phyloP scores from a whole-genome alignment of 208 protist genomes.

The Leishmania martiniquensis region DNA sequence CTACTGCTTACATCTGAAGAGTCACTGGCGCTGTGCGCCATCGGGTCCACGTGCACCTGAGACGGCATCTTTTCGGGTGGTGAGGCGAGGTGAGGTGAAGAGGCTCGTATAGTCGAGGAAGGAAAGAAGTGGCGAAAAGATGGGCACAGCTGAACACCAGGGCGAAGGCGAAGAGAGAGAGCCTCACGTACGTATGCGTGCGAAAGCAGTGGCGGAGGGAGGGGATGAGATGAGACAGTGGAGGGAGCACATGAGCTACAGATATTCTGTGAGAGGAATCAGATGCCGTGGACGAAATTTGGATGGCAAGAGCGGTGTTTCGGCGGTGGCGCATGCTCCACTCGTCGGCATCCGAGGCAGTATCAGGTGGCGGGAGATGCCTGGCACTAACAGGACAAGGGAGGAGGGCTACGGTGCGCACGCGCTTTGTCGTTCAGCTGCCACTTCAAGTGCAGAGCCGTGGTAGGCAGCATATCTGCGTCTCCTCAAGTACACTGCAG shows the following conservation, averaged over 20 bases:
- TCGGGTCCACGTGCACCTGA: slow-evolving; percentile 27
- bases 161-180: not conserved
- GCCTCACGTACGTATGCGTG: too few species aligned
- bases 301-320: not conserved
- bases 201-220: not conserved
- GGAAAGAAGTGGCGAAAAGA: not conserved
- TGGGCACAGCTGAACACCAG: not conserved
- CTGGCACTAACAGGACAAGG: not conserved
- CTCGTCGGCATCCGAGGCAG: not conserved
- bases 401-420: not conserved
- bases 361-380: not conserved
- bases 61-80: slow-evolving; percentile 10
- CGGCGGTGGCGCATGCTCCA: not conserved
- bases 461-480: not conserved
- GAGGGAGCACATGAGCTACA: too few species aligned
- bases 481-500: not conserved
- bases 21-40: slow-evolving; percentile 34
- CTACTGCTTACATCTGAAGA: slow-evolving; percentile 21
- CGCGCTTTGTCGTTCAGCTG: not conserved
- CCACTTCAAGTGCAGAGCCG: not conserved
- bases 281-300: not conserved
- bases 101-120: not conserved
- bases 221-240: not conserved
- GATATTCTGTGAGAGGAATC: not conserved
- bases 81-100: not conserved